Conservation (phyloP, 768 basidiomycete genomes). For the Mycena alexandri region DNA sequence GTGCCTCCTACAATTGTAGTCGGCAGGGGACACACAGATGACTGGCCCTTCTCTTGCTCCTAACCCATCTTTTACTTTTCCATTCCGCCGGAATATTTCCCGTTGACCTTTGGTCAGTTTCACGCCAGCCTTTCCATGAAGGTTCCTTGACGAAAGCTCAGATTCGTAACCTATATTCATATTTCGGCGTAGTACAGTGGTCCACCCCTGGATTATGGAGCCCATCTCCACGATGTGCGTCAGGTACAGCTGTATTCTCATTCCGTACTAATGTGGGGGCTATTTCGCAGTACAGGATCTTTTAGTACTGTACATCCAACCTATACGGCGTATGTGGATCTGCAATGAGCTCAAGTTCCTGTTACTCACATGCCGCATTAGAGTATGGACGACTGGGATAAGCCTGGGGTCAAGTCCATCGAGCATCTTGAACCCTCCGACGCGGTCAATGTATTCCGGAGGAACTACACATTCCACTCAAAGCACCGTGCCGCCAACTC, state of each 20-base stretch:
- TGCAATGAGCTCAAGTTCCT: not conserved
- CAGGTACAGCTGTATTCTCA: not conserved
- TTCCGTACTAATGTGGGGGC: not conserved
- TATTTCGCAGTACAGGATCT: constrained; percentile 1
- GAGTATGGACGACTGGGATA: not conserved
- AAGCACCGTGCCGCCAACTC: not conserved
- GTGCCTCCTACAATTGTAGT: constrained; percentile 1
- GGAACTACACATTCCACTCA: not conserved
- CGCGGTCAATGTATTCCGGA: not conserved
- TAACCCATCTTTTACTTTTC: not conserved
- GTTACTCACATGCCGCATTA: not conserved
- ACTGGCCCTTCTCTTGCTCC: not conserved
- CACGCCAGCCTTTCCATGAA: not conserved
- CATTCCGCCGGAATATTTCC: constrained; percentile 6
- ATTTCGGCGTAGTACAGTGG: too few species aligned
- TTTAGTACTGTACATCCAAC: constrained; percentile 7
- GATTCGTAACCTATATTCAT: too few species aligned
- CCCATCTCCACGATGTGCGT: constrained; percentile 8
- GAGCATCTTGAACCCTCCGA: not conserved
- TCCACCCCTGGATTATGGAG: not conserved
- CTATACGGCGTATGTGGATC: constrained; percentile 8
- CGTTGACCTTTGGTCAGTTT: constrained; percentile 5
- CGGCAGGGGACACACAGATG: not conserved
- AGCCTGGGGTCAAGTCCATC: not conserved
- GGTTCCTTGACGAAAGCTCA: too few species aligned